phyloP scores from a whole-genome alignment of 129 eudicot species.

The Helichrysum umbraculigerum region DNA sequence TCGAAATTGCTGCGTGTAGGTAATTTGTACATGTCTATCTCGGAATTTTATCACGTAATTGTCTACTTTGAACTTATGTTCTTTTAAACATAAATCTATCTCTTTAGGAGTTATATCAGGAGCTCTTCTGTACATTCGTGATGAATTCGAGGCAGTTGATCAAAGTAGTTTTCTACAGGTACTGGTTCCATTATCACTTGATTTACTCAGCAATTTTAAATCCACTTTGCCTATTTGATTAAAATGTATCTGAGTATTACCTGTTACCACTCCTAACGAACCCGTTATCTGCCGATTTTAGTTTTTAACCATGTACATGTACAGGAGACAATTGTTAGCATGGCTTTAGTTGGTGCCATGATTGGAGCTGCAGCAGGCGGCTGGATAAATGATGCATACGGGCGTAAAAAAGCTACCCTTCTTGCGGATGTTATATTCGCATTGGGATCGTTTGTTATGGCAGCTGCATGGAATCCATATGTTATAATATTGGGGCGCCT shows the following conservation, averaged over 20 bases:
- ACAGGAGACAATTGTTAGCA: conserved; percentile 80
- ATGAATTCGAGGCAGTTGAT: conserved; percentile 71
- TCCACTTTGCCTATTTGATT: no score
- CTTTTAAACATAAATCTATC: not conserved
- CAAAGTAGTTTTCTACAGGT: conserved; percentile 83
- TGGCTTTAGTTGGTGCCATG: conserved; percentile 88
- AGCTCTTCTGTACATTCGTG: conserved; percentile 77
- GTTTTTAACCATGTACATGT: not conserved
- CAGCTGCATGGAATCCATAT: conserved; percentile 75
- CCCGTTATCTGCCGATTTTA: not conserved
- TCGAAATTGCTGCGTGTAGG: not conserved
- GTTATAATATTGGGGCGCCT: conserved; percentile 74
- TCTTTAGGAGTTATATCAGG: conserved; percentile 87
- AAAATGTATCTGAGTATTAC: no score
- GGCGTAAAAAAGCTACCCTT: conserved; percentile 55
- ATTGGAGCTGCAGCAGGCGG: conserved; percentile 76
- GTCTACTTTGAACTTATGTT: not conserved
- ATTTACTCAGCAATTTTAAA: not conserved
- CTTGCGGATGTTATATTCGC: conserved; percentile 66
- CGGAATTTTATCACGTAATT: not conserved
- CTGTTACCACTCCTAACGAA: not conserved
- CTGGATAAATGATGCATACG: conserved; percentile 58
- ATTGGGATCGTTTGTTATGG: conserved; percentile 66
- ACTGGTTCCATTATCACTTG: not conserved
- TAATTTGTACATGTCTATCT: not conserved